A percentile compares a stretch with the other conserved stretches of the same genome.
phyloP scores from a whole-genome alignment of 208 protist genomes.

The Acanthamoeba triangularis region DNA sequence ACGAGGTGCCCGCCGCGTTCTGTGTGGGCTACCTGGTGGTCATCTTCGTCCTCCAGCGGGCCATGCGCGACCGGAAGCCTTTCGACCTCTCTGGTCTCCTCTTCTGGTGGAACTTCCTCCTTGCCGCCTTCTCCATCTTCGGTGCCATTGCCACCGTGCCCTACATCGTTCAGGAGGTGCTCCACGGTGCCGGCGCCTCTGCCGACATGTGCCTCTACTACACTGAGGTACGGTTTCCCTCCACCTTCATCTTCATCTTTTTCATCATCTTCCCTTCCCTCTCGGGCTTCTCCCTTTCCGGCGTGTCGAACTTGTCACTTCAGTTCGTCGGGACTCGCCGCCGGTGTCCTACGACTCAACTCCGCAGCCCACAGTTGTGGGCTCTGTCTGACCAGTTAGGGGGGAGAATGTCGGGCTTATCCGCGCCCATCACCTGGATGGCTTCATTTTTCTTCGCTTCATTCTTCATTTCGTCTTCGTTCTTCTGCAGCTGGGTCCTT shows the following conservation, averaged over 20 bases:
- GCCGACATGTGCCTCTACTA: background rate
- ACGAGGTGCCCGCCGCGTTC: background rate
- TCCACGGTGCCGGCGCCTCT: background rate
- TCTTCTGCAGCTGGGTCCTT: no score
- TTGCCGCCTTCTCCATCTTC: conserved; percentile 92
- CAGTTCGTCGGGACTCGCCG: no score
- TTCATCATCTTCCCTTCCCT: background rate
- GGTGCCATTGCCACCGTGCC: conserved; percentile 76
- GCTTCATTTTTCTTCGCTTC: no score
- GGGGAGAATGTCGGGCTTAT: no score
- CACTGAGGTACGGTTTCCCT: background rate
- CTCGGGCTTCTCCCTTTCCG: no score
- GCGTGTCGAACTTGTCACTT: no score
- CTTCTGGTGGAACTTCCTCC: conserved; percentile 92
- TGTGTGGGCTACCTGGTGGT: conserved; percentile 31
- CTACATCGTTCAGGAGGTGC: background rate
- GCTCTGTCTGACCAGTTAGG: no score
- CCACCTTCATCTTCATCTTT: background rate
- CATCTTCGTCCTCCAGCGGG: conserved; percentile 6
- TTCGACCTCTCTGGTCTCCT: conserved; percentile 88
- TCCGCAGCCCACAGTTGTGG: no score
- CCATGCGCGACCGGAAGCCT: conserved; percentile 90
- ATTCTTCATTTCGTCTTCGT: no score
- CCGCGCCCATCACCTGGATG: no score
- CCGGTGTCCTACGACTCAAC: no score